Conservation (phyloP, 2,329 filamentous ascomycete genomes). For the Sclerotinia nivalis region DNA sequence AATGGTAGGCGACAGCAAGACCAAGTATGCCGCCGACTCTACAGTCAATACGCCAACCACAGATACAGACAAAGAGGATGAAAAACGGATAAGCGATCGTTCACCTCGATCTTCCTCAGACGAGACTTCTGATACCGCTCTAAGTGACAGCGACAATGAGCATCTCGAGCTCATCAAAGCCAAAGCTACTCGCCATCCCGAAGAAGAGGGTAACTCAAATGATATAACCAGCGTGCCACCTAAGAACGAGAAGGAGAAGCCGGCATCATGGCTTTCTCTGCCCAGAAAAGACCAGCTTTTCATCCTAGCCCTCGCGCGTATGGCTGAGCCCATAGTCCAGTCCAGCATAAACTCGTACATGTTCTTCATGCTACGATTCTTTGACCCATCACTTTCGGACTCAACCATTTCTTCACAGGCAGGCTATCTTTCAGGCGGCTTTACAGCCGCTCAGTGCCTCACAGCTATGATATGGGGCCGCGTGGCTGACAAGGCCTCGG, state of each 20-base stretch:
- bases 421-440: not conserved
- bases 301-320: not conserved
- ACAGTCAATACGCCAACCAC: not conserved
- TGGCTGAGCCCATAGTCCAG: constrained; percentile 13
- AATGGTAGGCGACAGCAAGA: not conserved
- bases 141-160: not conserved
- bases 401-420: not conserved
- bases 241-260: not conserved
- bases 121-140: not conserved
- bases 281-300: constrained; percentile 7
- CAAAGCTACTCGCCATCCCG: not conserved
- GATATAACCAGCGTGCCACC: not conserved
- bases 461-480: constrained; percentile 10
- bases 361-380: constrained; percentile 8
- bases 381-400: constrained; percentile 1
- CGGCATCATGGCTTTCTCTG: not conserved
- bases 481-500: not conserved
- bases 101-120: not conserved
- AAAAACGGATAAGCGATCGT: not conserved
- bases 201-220: not conserved
- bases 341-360: constrained; percentile 12
- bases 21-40: not conserved
- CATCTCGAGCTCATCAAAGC: not conserved
- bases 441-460: constrained; percentile 1
- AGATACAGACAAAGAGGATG: not conserved